A percentile compares a stretch with the other conserved stretches of the same genome.
Conservation (phyloP, 1,139 yeast genomes). For the Candida sanyaensis region DNA sequence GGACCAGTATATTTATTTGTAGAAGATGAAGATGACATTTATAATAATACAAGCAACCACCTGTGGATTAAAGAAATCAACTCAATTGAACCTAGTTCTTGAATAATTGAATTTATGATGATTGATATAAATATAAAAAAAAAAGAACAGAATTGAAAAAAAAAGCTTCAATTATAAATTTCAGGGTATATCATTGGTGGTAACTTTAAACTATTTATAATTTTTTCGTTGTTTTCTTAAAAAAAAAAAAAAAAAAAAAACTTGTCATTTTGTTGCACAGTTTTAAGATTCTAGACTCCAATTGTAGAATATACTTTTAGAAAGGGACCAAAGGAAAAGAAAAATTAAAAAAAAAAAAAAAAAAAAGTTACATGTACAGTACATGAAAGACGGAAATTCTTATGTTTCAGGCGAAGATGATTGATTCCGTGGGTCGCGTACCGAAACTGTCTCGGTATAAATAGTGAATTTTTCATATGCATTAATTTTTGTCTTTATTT, state of each 20-base stretch:
- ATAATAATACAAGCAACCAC: background rate
- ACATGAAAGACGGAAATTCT: too few species aligned
- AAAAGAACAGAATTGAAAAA: too few species aligned
- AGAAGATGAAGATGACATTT: slow-evolving; percentile 1
- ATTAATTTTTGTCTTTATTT: background rate
- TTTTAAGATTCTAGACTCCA: too few species aligned
- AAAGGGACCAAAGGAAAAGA: too few species aligned
- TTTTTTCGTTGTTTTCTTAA: background rate
- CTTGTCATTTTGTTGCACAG: too few species aligned
- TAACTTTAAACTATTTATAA: background rate
- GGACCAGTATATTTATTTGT: slow-evolving; percentile 51
- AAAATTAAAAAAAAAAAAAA: too few species aligned
- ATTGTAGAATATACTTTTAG: too few species aligned
- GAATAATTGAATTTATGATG: background rate
- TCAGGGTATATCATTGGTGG: background rate
- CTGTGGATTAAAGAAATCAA: background rate
- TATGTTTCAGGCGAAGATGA: background rate
- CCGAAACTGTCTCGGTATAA: background rate
- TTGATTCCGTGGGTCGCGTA: background rate
- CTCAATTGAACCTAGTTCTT: background rate
- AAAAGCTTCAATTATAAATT: background rate
- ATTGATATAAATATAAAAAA: background rate
- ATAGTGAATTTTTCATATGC: background rate
- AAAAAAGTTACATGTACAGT: too few species aligned
- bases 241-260: too few species aligned